phyloP scores from a whole-genome alignment of 1,284 basidiomycete species.

The Wallemia ichthyophaga region DNA sequence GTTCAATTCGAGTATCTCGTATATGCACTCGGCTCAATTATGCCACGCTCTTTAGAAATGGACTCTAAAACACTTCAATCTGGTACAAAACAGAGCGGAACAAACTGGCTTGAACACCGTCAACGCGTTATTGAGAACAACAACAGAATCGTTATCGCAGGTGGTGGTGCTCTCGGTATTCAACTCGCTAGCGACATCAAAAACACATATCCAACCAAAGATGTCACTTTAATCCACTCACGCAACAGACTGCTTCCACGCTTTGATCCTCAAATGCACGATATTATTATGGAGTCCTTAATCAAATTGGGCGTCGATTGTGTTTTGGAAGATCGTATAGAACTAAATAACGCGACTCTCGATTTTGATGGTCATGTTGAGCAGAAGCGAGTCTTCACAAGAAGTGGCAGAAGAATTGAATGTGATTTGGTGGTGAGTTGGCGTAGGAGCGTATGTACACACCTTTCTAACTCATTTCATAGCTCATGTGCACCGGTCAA shows the following conservation, averaged over 20 bases:
- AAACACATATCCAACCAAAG: constrained; percentile 16
- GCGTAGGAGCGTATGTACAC: constrained; percentile 3
- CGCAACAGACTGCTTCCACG: constrained; percentile 17
- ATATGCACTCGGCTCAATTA: constrained; percentile 16
- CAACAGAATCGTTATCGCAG: constrained; percentile 17
- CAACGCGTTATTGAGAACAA: constrained; percentile 13
- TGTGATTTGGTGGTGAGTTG: constrained; percentile 30
- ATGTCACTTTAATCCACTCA: constrained; percentile 20
- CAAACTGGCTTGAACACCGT: constrained; percentile 9
- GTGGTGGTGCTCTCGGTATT: constrained; percentile 21
- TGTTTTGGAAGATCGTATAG: constrained; percentile 17
- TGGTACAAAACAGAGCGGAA: constrained; percentile 13
- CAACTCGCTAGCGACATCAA: constrained; percentile 21
- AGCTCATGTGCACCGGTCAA: constrained; percentile 49
- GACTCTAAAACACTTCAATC: constrained; percentile 10
- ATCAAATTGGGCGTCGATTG: constrained; percentile 16
- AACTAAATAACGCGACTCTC: constrained; percentile 1
- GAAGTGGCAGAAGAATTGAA: constrained; percentile 26
- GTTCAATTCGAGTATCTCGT: constrained; percentile 18
- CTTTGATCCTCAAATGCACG: constrained; percentile 18
- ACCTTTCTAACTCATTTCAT: neutral
- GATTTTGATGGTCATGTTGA: constrained; percentile 8
- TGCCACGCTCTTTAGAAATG: constrained; percentile 17
- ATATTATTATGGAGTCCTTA: constrained; percentile 13
- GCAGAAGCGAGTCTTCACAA: constrained; percentile 20